phyloP scores from a whole-genome alignment of 495 filamentous ascomycete species.

The Hypomontagnella monticulosa region DNA sequence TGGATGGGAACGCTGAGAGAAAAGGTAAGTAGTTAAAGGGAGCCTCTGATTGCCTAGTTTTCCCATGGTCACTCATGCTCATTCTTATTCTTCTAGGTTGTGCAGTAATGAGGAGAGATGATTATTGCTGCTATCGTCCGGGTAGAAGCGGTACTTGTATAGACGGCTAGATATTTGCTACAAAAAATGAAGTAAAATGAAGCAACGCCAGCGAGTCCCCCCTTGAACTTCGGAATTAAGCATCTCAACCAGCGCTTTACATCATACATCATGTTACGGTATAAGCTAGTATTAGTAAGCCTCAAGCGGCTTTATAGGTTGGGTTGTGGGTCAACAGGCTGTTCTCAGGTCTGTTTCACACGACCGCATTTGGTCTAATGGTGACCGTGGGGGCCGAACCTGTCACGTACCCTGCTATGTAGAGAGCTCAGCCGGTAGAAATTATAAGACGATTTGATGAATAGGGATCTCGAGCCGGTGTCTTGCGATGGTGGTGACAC shows the following conservation, averaged over 20 bases:
- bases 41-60: constrained; percentile 17
- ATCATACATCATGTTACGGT: constrained; percentile 4
- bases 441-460: constrained; percentile 4
- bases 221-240: constrained; percentile 14
- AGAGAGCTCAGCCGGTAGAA: constrained; percentile 4
- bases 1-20: constrained; percentile 93
- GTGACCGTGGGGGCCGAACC: not conserved
- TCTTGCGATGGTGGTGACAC: constrained; percentile 18
- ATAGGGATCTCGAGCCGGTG: constrained; percentile 8
- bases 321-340: constrained; percentile 2
- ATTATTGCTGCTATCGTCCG: not conserved
- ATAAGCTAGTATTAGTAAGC: constrained; percentile 8
- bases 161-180: constrained; percentile 38
- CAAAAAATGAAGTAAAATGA: constrained; percentile 7
- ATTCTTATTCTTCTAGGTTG: constrained; percentile 49
- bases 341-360: constrained; percentile 21
- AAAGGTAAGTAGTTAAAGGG: constrained; percentile 83
- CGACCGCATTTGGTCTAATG: constrained; percentile 19
- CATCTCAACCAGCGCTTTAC: constrained; percentile 21
- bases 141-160: constrained; percentile 31
- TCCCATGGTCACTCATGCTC: constrained; percentile 26
- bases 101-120: constrained; percentile 47
- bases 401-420: constrained; percentile 10
- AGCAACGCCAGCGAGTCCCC: constrained; percentile 10
- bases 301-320: not conserved